Conservation (phyloP, 805 yeast genomes). For the Saturnispora sanitii region DNA sequence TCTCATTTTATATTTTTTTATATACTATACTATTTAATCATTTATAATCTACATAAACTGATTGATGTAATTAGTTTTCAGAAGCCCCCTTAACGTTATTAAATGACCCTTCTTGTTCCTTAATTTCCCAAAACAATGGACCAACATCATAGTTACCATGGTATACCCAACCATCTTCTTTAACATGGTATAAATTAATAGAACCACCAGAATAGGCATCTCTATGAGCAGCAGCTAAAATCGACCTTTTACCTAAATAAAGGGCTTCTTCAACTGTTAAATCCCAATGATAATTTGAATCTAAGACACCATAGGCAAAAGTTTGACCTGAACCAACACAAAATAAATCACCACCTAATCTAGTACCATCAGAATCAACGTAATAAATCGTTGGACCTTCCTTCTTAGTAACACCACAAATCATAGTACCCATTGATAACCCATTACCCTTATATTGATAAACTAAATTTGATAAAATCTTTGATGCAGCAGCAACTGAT, state of each 20-base stretch:
- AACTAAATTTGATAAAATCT: conserved; percentile 81
- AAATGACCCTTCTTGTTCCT: conserved; percentile 80
- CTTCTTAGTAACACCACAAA: conserved; percentile 91
- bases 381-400: conserved; percentile 95
- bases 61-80: neutral
- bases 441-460: conserved; percentile 96
- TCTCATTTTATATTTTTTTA: neutral
- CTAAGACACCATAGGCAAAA: conserved; percentile 96
- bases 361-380: conserved; percentile 94
- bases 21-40: conserved; percentile 1
- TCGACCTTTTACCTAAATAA: conserved; percentile 88
- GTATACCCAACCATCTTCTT: conserved; percentile 88
- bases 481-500: conserved; percentile 93
- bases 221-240: conserved; percentile 96
- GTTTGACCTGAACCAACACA: conserved; percentile 99
- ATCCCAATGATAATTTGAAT: conserved; percentile 88
- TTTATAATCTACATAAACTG: too few relatives aligned
- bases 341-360: conserved; percentile 88
- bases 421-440: conserved; percentile 98
- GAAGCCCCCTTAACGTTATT: conserved; percentile 55
- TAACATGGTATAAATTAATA: conserved; percentile 83
- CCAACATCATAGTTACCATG: conserved; percentile 96
- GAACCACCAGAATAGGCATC: conserved; percentile 98
- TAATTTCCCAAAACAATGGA: conserved; percentile 81
- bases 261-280: conserved; percentile 87